Percentiles rank a stretch among this genome's conserved stretches.
These are phyloP conservation scores for Pezizomycotina sp. DNA, from an alignment of 2,329 filamentous ascomycete species.

Conservation along the genomic window DNA sequence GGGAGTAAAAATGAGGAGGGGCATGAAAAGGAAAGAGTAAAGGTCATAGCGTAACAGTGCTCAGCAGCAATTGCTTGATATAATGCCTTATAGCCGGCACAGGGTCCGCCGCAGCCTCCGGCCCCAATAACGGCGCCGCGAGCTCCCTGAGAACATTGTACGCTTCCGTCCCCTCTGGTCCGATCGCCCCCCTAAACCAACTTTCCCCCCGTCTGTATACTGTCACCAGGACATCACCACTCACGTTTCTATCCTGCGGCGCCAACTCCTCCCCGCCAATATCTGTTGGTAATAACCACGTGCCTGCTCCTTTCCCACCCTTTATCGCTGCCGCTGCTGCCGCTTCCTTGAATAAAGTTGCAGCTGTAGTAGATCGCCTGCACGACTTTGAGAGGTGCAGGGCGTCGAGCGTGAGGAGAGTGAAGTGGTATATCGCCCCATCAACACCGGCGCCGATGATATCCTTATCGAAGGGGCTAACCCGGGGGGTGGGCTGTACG, in stretches of 20 bases:
- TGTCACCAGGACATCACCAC: constrained; percentile 18
- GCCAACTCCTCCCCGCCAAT: constrained; percentile 5
- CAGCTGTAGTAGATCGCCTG: constrained; percentile 42
- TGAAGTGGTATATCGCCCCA: constrained; percentile 54
- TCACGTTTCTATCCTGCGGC: constrained; percentile 14
- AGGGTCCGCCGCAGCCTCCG: too few species aligned
- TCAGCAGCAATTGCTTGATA: too few species aligned
- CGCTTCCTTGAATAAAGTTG: too few species aligned
- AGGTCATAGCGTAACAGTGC: too few species aligned
- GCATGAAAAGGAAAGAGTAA: too few species aligned
- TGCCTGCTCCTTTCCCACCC: constrained; percentile 8
- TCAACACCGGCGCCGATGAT: constrained; percentile 51
- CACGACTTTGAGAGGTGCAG: constrained; percentile 53
- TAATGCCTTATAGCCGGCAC: too few species aligned
- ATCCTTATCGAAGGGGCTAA: constrained; percentile 34
- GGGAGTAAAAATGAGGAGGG: too few species aligned
- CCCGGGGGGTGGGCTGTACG: constrained; percentile 26
- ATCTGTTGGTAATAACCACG: constrained; percentile 2
- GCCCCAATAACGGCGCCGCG: too few species aligned
- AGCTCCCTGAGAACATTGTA: too few species aligned
- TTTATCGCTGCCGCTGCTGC: too few species aligned
- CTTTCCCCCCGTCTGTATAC: constrained; percentile 16
- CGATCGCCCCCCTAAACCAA: constrained; percentile 16
- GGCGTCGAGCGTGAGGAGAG: constrained; percentile 43
- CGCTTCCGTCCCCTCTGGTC: too few species aligned